These are phyloP conservation scores for Goffeauzyma gilvescens DNA, from an alignment of 768 basidiomycete species.

Conservation along the genomic window DNA sequence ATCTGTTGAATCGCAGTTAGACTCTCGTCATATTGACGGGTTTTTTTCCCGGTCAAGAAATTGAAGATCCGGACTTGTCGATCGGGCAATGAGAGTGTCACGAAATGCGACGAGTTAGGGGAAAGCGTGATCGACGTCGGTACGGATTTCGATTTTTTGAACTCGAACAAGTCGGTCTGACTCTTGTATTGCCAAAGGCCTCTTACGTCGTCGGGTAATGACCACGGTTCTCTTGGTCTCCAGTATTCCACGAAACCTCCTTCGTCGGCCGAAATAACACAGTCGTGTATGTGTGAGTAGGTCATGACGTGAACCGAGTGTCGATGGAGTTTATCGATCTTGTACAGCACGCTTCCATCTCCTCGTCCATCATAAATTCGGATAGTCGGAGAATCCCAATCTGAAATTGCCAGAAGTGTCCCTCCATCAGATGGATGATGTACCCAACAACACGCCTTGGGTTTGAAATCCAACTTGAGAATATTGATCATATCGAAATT, in stretches of 20 bases:
- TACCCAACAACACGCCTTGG: conserved; percentile 86
- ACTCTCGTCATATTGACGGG: conserved; percentile 86
- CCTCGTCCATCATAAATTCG: conserved; percentile 86
- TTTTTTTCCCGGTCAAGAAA: conserved; percentile 71
- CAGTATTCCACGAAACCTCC: conserved; percentile 92
- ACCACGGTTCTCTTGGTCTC: conserved; percentile 77
- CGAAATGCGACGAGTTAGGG: conserved; percentile 71
- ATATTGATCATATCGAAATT: conserved; percentile 99
- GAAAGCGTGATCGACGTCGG: conserved; percentile 85
- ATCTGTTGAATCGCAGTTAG: conserved; percentile 85
- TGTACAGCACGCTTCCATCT: conserved; percentile 54
- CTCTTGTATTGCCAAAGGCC: conserved; percentile 81
- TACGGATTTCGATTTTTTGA: conserved; percentile 87
- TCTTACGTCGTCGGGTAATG: conserved; percentile 52
- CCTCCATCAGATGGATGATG: conserved; percentile 74
- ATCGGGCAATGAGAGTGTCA: conserved; percentile 74
- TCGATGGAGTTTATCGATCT: conserved; percentile 58
- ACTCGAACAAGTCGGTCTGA: conserved; percentile 84
- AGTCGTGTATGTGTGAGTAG: conserved; percentile 74
- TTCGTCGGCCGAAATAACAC: conserved; percentile 84
- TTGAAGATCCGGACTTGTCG: conserved; percentile 86
- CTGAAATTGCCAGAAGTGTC: conserved; percentile 79
- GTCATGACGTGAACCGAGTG: conserved; percentile 80
- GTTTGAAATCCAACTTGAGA: conserved; percentile 67
- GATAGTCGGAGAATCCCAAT: conserved; percentile 52